Conservation (phyloP, 2,329 filamentous ascomycete species). For the Dryadomyces quercivorus region DNA sequence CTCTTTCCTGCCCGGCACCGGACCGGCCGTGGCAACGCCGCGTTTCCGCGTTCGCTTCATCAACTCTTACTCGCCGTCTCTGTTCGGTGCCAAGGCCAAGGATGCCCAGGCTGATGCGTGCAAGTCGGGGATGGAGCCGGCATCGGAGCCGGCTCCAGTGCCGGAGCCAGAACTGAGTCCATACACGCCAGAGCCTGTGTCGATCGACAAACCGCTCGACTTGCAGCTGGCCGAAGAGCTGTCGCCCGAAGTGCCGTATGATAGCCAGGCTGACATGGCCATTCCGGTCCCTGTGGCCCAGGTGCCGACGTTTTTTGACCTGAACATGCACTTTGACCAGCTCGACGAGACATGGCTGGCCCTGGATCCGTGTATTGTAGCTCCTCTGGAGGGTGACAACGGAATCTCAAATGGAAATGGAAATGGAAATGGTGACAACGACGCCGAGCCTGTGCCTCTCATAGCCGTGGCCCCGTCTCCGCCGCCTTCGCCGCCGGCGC, state of each 20-base stretch:
- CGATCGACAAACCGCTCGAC: too few species aligned
- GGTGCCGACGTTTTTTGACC: conserved; percentile 4
- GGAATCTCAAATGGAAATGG: too few species aligned
- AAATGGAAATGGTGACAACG: background rate
- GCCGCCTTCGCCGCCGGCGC: background rate
- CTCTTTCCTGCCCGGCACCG: conserved; percentile 9
- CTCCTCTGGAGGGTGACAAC: too few species aligned
- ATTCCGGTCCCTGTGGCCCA: too few species aligned
- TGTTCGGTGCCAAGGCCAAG: background rate
- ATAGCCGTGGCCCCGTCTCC: background rate
- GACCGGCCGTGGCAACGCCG: background rate
- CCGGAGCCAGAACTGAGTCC: too few species aligned
- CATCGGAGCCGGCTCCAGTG: background rate
- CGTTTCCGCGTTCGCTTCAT: conserved; percentile 5
- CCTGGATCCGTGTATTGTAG: background rate
- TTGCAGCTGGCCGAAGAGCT: too few species aligned
- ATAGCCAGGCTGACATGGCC: background rate
- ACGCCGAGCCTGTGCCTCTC: background rate
- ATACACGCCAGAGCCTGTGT: too few species aligned
- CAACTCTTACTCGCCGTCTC: background rate
- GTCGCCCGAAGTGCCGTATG: too few species aligned
- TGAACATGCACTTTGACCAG: conserved; percentile 6
- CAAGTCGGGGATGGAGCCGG: background rate
- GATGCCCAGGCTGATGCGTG: too few species aligned
- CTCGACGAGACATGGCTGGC: conserved; percentile 2